phyloP scores from a whole-genome alignment of 2,329 filamentous ascomycete species.

The Dryadomyces sulphureus region DNA sequence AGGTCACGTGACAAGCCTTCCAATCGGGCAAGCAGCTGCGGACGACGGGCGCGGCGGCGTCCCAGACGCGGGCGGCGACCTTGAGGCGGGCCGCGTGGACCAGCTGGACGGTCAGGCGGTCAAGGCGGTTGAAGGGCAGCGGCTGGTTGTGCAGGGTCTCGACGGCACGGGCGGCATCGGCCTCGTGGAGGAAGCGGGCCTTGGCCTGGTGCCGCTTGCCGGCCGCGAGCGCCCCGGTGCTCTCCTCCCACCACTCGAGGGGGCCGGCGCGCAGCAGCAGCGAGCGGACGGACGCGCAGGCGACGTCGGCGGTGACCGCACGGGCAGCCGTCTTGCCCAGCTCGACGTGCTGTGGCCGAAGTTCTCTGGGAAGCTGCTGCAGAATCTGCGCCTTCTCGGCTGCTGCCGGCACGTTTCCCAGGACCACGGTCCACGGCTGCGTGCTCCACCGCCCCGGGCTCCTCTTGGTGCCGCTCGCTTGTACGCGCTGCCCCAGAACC shows the following conservation, averaged over 20 bases:
- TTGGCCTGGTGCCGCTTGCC: constrained; percentile 24
- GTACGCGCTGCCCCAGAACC: constrained; percentile 12
- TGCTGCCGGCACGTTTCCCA: constrained; percentile 12
- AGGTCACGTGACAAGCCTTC: constrained; percentile 9
- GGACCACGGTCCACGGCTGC: constrained; percentile 13
- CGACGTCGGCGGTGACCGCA: constrained; percentile 8
- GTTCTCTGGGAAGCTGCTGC: background rate
- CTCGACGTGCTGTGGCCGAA: constrained; percentile 8
- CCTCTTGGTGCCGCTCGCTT: background rate
- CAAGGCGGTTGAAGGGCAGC: constrained; percentile 17
- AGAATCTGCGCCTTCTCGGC: background rate
- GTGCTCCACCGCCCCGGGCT: background rate
- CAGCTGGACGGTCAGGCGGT: constrained; percentile 21
- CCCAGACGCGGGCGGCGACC: constrained; percentile 19
- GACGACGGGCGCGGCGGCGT: constrained; percentile 11
- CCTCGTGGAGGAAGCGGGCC: constrained; percentile 15
- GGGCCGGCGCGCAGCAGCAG: constrained; percentile 18
- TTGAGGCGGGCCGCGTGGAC: constrained; percentile 24
- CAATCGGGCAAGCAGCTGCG: background rate
- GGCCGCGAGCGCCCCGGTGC: constrained; percentile 3
- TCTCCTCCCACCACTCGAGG: constrained; percentile 20
- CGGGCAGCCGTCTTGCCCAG: constrained; percentile 1
- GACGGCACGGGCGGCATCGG: constrained; percentile 20
- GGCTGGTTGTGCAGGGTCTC: constrained; percentile 16
- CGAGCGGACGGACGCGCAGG: constrained; percentile 14